Base-by-base conservation (phyloP, 2,329 filamentous ascomycete species). In the Sporothrix inflata region DNA sequence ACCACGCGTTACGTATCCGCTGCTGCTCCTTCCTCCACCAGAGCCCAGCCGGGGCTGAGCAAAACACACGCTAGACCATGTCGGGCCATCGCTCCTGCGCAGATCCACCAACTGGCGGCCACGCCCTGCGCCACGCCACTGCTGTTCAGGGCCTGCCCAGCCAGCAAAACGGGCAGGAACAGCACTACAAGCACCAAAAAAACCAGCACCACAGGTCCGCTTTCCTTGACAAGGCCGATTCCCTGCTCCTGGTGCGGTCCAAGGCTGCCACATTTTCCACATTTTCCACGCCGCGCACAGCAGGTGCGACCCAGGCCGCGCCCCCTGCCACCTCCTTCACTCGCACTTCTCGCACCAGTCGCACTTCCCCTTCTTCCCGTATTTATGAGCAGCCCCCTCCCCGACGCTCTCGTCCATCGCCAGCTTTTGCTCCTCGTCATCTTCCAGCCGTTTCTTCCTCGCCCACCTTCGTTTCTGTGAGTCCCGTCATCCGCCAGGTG, bases 11-110 rank as follows among this genome's bases (percentile, higher is more conserved):
- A n/a, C n/a, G n/a, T n/a, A 38, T 61, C n/a, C 21, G 60, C 42
- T 49, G 61, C 61, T 49, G 42, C 63, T 40, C 63, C 71, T 40
- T 63, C 71, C 42, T 72, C 24, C 67, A 24, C 67, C 67, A 45
- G 66, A 71, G 69, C 65, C 53, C 38, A 34, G 71, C 67, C 38
- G 73, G 73, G 73, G 73, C 73, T 74, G 73, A 74, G 73, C 70
- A 74, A 24, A 60, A 66, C 5, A 42, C 7, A 40, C 70, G 72
- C 72, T 73, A 71, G 34, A 63, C 71, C 69, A 65, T 61, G 55
- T 73, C 42, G 55, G 72, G 72, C 47, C 38, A 57, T 71, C 55
- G 72, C 65, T 45, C 53, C 45, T 45, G 27, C 7, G 11, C 69
- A 11, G 66, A 51, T 70, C 71, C 71, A 73, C 71, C 51, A 49